Base-by-base conservation (phyloP, 148 eudicot genomes). In the Drosera capensis region DNA sequence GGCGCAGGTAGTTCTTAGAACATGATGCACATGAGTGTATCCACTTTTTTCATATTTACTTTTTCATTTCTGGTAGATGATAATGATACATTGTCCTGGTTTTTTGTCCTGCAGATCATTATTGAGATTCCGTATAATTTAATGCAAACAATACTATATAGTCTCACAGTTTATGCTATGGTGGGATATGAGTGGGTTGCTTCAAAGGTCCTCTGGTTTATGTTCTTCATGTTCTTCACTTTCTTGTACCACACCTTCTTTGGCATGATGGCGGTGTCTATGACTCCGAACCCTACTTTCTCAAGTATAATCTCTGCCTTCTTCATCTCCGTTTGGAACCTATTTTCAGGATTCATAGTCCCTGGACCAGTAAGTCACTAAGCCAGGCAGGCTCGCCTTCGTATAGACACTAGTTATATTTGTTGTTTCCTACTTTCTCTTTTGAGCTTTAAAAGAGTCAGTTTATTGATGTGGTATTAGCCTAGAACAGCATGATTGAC, bases 201-300 rank as follows among this genome's bases (percentile, higher is more conserved):
- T 14, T 52, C 26, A 3, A 70, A 70, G 35, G 56, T 70, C 63
- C 53, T 65, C n/a, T 70, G 75, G 75, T 70, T 54, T 48, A 4
- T 65, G 9, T 70, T 60, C 19, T 49, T 65, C 71, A 34, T 58
- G 48, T 65, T 60, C 60, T 56, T 65, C 53, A 38, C 75, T 0
- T 44, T 70, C 15, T 29, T 70, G 11, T 65, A 60, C 70, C 65
- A 51, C 52, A 67, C 65, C 31, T 51, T 52, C 54, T 70, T 60
- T 20, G 75, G 71, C 7, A 70, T 70, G 75, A 65, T 70, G 75
- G 45, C 66, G 1, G 64, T 70, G n/a, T 57, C 71, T 4, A 57
- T 70, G 38, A 70, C 75, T 3, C 75, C 75, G 11, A 70, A 65
- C 43, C 71, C 45, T 22, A 49, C 59, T 24, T 28, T 70, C n/a